Base-by-base conservation (phyloP, 164 flowering plant species). In the Brasenia schreberi region DNA sequence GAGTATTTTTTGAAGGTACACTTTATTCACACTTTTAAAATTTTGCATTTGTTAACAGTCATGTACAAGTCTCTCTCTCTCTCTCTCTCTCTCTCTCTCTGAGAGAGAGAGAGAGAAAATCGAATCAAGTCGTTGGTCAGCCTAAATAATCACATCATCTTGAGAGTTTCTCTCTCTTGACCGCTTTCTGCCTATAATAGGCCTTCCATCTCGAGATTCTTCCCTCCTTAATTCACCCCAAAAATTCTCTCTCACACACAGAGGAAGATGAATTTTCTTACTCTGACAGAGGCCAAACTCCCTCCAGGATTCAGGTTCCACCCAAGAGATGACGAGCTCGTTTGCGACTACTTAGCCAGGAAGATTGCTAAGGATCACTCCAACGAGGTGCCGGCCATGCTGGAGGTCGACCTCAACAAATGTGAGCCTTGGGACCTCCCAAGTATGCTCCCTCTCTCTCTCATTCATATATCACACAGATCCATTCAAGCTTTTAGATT, bases 351-450 rank as follows among this genome's bases (percentile, higher is more conserved):
- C 71, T 69, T 88, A 79, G 70, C 81, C 70, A 83, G 71, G 69
- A 85, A 82, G 77, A 61, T 80, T 0, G 60, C 61, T 18, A 49
- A 23, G 10, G 18, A 42, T 5, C 66, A 70, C 10, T 70, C 68
- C 42, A 53, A 61, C 60, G 72, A 77, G 1, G 69, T 77, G 60
- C 77, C 78, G 62, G 69, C 78, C 6, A 17, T 88, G 71, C 70
- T 82, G 4, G 85, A 85, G 70, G 86, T 88, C 63, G 92, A 88
- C 69, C 86, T 88, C 66, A 86, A 86, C 79, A 88, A 82, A 77
- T 81, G 82, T 64, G 96, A 88, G 39, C 96, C 96, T 56, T 88
- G 95, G 95, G 91, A 88, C 11, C 77, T 88, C 75, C 95, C 95
- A 44, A 85, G 95, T 85, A 11, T 72, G 43, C 19, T 33, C 58